These are phyloP conservation scores for Chlorella ohadii DNA, from an alignment of 139 green algal genomes.

Conservation along the genomic window DNA sequence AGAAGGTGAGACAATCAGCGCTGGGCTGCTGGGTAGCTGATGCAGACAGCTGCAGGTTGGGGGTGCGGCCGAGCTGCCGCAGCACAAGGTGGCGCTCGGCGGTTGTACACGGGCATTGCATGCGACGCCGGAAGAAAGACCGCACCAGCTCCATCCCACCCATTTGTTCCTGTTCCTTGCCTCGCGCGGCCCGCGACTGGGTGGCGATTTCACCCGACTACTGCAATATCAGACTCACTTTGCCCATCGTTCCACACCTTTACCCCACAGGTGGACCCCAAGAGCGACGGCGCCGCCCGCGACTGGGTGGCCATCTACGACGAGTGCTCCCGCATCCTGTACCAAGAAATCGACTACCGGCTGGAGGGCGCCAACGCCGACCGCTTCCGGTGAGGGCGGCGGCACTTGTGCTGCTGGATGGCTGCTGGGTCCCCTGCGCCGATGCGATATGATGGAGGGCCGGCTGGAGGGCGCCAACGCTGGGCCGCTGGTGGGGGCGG, in stretches of 20 bases:
- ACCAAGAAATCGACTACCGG: constrained; percentile 96
- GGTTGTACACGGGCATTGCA: no score
- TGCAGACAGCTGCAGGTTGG: no score
- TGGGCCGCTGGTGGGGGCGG: constrained; percentile 41
- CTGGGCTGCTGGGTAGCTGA: no score
- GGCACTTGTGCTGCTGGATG: not conserved
- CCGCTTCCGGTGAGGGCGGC: constrained; percentile 69
- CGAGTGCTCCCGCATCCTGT: constrained; percentile 96
- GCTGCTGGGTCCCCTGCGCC: not conserved
- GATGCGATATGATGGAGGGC: constrained; percentile 38
- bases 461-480: constrained; percentile 90
- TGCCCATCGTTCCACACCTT: no score
- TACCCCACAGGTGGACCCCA: constrained; percentile 86
- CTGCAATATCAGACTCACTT: no score
- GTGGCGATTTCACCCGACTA: no score
- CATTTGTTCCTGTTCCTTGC: no score
- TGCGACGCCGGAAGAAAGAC: no score
- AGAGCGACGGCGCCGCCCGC: constrained; percentile 95
- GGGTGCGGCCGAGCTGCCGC: no score
- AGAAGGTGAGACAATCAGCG: constrained; percentile 31
- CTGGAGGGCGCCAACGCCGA: constrained; percentile 93
- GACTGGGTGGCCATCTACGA: constrained; percentile 99
- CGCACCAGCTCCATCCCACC: no score
- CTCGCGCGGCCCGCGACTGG: no score
- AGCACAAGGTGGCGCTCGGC: no score